Evolutionary conservation across 352 stramenopile species (phyloP), one percentile per base, ranked within the genome.

Genomic region (Paralagenidium karlingii): DNA sequence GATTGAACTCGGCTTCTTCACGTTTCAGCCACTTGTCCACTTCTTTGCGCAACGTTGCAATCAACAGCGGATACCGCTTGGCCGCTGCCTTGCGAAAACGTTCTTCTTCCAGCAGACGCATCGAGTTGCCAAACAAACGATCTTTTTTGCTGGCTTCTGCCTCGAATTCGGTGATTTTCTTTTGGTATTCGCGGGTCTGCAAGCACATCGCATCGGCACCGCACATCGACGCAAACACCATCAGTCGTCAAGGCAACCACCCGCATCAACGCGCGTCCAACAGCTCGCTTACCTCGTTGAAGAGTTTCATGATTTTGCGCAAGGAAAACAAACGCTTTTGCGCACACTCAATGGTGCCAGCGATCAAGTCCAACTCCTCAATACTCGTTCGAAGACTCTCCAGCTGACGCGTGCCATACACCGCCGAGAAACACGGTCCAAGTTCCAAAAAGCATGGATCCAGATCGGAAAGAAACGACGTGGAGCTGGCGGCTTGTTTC

Each of bases 301-400:
- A 84, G 10, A 78, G 57, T 24, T 66, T 64, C 68, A 82, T 88
- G 48, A 92, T 88, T 38, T 75, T 86, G 16, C 80, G 52, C 19
- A 92, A 42, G 8, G 79, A 92, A 7, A 60, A 30, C n/a, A 90
- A 40, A 15, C 75, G 60, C 12, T 61, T 73, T 32, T 77, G 53
- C 3, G 79, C 66, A 25, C 65, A 40, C 12, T 40, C 34, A 13
- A 80, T 57, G 13, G 85, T 66, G 16, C 34, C 12, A 22, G 78
- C 63, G 10, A 60, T 46, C n/a, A 51, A 28, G 15, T 63, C 59
- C 25, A 92, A 43, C 10, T 56, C 37, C 15, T 64, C 29, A 8
- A 88, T 36, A 25, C 76, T 51, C 8, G 53, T 25, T 10, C 51
- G 45, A n/a, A n/a, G n/a, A n/a, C n/a, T n/a, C n/a, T n/a, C n/a